Evolutionary conservation across 768 basidiomycete genomes (phyloP), one percentile per base, ranked within the genome.

Genomic region (Filobasidium floriforme): DNA sequence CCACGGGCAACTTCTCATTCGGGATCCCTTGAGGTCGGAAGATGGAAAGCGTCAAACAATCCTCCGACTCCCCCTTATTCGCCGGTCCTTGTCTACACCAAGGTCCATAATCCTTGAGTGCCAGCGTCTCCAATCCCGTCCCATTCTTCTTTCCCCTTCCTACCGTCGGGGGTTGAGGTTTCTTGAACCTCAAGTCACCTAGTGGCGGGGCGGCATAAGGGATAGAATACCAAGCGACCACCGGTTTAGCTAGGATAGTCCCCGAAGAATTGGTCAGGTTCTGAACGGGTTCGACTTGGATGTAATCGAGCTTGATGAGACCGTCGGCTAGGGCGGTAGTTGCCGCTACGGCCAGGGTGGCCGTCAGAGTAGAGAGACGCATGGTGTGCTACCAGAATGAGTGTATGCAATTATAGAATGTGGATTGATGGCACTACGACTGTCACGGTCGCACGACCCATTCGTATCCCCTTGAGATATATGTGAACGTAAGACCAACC

Each of bases 1-100:
- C 60, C 44, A 76, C 73, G 19, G 75, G 73, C 18, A 62, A 62
- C 1, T 9, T 2, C 14, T 18, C 41, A 32, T 14, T 52, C 41
- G 14, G 29, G 3, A 43, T 24, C 41, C 52, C 24, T 28, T 67
- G 67, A 24, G 12, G 82, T 61, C 79, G 76, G 60, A 73, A 75
- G 61, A 70, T 71, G 26, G 75, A 71, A 65, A 76, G 69, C 32
- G 74, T 70, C 12, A 72, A 65, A 62, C 73, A 74, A 54, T 74
- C 68, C 54, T 74, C 73, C 14, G 52, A 51, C 41, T 64, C 46
- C 6, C 29, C 59, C 6, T 24, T 44, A 6, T 40, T 40, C 26
- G 29, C 60, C 49, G 66, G 49, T 18, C 24, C 24, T 22, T 60
- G 59, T 14, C 60, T 37, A 26, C 66, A 66, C 32, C 61, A 59